Base-by-base conservation (phyloP, 2,329 filamentous ascomycete genomes). In the Epichloe sibirici region DNA sequence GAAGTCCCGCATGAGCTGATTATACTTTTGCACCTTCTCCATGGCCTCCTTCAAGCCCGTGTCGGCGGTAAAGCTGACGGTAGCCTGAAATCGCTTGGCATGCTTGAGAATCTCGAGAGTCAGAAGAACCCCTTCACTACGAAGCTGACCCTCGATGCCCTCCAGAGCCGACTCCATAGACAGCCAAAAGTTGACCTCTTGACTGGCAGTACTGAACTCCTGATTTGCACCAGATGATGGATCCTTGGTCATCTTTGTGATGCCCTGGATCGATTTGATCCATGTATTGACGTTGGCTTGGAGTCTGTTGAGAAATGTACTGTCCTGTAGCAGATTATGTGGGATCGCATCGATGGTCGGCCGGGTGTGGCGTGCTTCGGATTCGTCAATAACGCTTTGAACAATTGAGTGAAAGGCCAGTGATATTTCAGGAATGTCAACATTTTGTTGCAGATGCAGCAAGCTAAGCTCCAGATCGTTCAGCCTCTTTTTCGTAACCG, bases 151-250 rank as follows among this genome's bases (percentile, higher is more conserved):
- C 66, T 96, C 91, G 55, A 99, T 95, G 31, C 86, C 86, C 66
- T 96, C 90, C 57, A 99, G 71, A 4, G 90, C 88, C 15, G 85
- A 86, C 69, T 98, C 94, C 87, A 98, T 95, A 2, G 90, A 94
- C 49, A 98, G 70, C 93, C 93, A 99, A 65, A 98, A 98, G 68
- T 96, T 96, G 68, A 98, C 95, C 69, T 99, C 93, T 67, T 97
- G 93, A 53, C 88, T 91, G 35, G 93, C 93, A 23, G 90, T 95
- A 59, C 70, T 74, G 54, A 74, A 73, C 53, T 74, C 71, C 56
- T 73, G 71, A 51, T 67, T 69, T 77, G 58, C 79, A 76, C 66
- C 84, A 65, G 74, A 79, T 4, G 75, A 74, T 1, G 88, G 83
- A 61, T 98, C 93, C 63, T 90, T 83, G 42, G 89, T 88, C 74